Base-by-base conservation (phyloP, 179 eudicot species). In the Beta macrorhiza region DNA sequence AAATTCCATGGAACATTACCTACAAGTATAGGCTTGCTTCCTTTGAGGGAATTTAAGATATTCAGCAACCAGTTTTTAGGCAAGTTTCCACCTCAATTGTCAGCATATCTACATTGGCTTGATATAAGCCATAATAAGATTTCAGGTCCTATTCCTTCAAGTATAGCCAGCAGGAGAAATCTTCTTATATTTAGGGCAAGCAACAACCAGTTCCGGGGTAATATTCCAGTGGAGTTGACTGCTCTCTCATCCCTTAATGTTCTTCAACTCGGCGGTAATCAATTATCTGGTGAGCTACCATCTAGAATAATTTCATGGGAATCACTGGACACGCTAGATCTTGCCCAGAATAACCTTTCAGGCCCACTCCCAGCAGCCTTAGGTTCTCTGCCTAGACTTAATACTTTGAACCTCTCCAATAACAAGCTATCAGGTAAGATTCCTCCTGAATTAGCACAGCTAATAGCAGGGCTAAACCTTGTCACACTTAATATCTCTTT, bases 261-360 rank as follows among this genome's bases (percentile, higher is more conserved):
- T 0, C 85, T 95, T 1, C 15, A 5, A 2, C 92, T 95, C 12
- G 91, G 89, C 70, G 92, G 92, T 3, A 95, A 95, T 82, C 83
- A 71, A 2, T 82, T 95, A 69, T 82, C 95, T 1, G 98, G 98
- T 37, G 81, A 85, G n/a, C 80, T 95, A 7, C 97, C 98, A 1
- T 78, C 82, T 2, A 75, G 80, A 17, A 88, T 89, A 0, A 45
- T 70, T 37, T 91, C 97, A 45, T 95, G 97, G 98, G 14, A 68
- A 22, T 84, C 81, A 1, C 83, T 95, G 9, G 87, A 79, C 2
- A 77, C 74, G 5, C 79, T 93, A 74, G 86, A 88, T 78, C 87
- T 95, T 37, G 80, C 92, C 0, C 69, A 89, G n/a, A 95, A 95
- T 73, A 44, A 84, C 8, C 88, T 95, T 52, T 85, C 90, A 0